Percentiles rank a stretch among this genome's conserved stretches.
Evolutionary conservation across 768 basidiomycete species (phyloP).

Genomic region (Amanita exitialis): DNA sequence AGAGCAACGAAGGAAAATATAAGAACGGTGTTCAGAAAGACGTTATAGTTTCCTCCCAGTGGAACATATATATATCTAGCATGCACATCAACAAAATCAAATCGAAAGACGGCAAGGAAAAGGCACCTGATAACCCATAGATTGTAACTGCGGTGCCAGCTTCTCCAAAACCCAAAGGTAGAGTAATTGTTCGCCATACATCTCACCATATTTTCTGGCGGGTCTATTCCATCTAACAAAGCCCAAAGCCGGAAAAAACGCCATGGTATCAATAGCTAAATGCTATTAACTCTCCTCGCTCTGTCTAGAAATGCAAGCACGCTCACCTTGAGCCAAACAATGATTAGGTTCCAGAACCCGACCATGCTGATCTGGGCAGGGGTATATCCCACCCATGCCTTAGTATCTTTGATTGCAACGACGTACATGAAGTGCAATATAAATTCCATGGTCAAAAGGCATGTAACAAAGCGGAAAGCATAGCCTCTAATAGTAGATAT

Average conservation of each 20-base stretch:
- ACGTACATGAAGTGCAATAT: constrained; percentile 94
- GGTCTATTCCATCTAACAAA: constrained; percentile 77
- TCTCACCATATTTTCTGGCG: constrained; percentile 98
- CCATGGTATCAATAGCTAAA: constrained; percentile 90
- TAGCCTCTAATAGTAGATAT: constrained; percentile 39
- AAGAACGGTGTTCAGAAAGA: constrained; percentile 54
- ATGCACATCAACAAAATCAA: not conserved
- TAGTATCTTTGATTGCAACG: constrained; percentile 87
- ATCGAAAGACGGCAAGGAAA: not conserved
- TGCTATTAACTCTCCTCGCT: not conserved
- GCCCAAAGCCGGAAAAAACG: constrained; percentile 96
- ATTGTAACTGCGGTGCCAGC: constrained; percentile 96
- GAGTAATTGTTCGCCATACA: constrained; percentile 99
- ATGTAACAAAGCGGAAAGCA: constrained; percentile 56
- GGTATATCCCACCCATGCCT: constrained; percentile 71
- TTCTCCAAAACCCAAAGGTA: constrained; percentile 85
- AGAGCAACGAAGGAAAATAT: constrained; percentile 96
- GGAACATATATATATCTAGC: constrained; percentile 90
- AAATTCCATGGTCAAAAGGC: constrained; percentile 79
- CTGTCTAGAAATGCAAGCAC: not conserved
- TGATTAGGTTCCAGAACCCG: constrained; percentile 93
- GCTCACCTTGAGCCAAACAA: constrained; percentile 92
- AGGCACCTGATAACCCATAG: constrained; percentile 82
- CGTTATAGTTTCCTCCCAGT: constrained; percentile 57
- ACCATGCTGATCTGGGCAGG: constrained; percentile 84